Base-by-base conservation (phyloP, 2,329 filamentous ascomycete genomes). In the Xylaria multiplex region DNA sequence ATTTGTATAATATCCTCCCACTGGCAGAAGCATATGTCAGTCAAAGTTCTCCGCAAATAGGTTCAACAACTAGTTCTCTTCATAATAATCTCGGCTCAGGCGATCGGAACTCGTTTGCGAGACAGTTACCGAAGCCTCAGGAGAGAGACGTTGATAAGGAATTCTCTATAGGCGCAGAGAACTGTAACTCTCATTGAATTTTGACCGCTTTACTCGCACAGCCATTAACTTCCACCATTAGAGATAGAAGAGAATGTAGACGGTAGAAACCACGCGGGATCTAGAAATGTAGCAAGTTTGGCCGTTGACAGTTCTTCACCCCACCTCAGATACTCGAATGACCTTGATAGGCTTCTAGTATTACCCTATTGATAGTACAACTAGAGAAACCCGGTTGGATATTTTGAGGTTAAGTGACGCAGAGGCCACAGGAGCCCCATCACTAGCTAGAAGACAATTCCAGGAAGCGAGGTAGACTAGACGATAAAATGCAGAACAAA, bases 1-100 rank as follows among this genome's bases (percentile, higher is more conserved):
- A 97, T 88, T 69, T 90, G 85, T 72, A 97, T 87, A 43, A 97
- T 91, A 22, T 93, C 91, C 76, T 96, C 92, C 93, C 94, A 98
- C 67, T 69, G 48, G 16, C 13, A 50, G 9, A 35, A 27, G n/a
- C n/a, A 16, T 30, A 6, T 8, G 27, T 62, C 22, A 62, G 60
- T n/a, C 6, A 35, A 50, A n/a, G 3, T 24, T 30, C 19, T 27
- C 19, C 7, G n/a, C 2, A 14, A 14, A 9, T 22, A 5, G 19
- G 40, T 13, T 19, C 42, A 40, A 53, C n/a, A 5, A 13, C 16
- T 6, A 14, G 37, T 13, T n/a, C 11, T 48, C 9, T 27, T 49
- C 3, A 42, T 42, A 14, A 22, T 4, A 9, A 37, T 24, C 30
- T 16, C 8, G 6, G 11, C 22, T 16, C 19, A 48, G 24, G 22